A percentile compares a stretch with the other conserved stretches of the same genome.
These are phyloP conservation scores for Daldinia loculata DNA, from an alignment of 495 filamentous ascomycete species.

Conservation along the genomic window DNA sequence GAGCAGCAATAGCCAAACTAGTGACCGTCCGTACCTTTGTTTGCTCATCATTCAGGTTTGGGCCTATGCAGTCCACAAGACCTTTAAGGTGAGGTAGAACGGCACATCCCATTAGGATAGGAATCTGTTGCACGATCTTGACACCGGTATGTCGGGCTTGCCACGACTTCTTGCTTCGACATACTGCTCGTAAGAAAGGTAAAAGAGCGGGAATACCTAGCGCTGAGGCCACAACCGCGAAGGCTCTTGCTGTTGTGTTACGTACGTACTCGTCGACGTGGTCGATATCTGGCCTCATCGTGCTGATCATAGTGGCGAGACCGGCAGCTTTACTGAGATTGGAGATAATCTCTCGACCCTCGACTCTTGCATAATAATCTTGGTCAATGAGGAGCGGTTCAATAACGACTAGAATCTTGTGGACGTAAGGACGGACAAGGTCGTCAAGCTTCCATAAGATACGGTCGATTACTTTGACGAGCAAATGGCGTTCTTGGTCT, in stretches of 20 bases:
- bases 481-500: constrained; percentile 96
- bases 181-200: constrained; percentile 94
- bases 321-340: constrained; percentile 97
- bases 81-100: constrained; percentile 96
- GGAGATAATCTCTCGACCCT: constrained; percentile 98
- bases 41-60: constrained; percentile 96
- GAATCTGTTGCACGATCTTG: constrained; percentile 98
- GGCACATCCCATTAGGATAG: constrained; percentile 99
- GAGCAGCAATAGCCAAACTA: constrained; percentile 90
- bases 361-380: constrained; percentile 98
- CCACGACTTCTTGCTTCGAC: constrained; percentile 98
- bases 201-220: constrained; percentile 95
- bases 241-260: constrained; percentile 97
- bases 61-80: constrained; percentile 94
- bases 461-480: constrained; percentile 99
- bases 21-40: constrained; percentile 97
- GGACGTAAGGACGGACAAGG: constrained; percentile 93
- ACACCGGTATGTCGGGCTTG: constrained; percentile 99
- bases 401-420: constrained; percentile 99
- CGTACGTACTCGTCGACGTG: constrained; percentile 99
- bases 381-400: constrained; percentile 98
- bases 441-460: constrained; percentile 99
- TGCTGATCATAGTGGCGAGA: constrained; percentile 98
- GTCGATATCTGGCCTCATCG: constrained; percentile 98
- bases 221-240: constrained; percentile 96